A percentile compares a stretch with the other conserved stretches of the same genome.
Evolutionary conservation across 2,329 filamentous ascomycete genomes (phyloP).

Genomic region (Sphaceloma murrayae): DNA sequence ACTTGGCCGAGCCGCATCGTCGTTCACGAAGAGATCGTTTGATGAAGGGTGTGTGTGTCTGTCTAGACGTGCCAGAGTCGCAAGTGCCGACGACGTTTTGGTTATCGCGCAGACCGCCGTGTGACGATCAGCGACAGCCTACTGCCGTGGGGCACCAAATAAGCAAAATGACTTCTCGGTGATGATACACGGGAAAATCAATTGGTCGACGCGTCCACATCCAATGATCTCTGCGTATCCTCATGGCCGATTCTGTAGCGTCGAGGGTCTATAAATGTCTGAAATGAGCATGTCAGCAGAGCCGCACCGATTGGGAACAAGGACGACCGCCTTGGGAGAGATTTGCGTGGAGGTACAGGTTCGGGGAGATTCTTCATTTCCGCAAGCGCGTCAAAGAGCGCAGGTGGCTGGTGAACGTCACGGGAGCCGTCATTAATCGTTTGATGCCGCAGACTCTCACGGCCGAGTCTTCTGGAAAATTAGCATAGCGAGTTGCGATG

Average conservation of each 20-base stretch:
- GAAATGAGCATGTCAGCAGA: slow-evolving; percentile 1
- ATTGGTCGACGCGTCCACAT: slow-evolving; percentile 1
- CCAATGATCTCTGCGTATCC: slow-evolving; percentile 1
- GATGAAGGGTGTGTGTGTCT: too few relatives aligned
- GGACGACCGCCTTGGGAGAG: neutral
- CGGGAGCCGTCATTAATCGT: slow-evolving; percentile 2
- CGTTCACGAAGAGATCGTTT: too few relatives aligned
- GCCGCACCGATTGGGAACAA: slow-evolving; percentile 11
- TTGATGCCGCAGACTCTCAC: slow-evolving; percentile 5
- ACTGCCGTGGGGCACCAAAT: neutral
- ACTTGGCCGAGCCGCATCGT: slow-evolving; percentile 7
- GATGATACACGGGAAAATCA: too few relatives aligned
- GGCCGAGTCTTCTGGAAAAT: slow-evolving; percentile 14
- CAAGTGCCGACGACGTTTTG: too few relatives aligned
- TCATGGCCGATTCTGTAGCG: slow-evolving; percentile 2
- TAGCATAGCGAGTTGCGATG: slow-evolving; percentile 1
- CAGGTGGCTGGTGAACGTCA: slow-evolving; percentile 3
- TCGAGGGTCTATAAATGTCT: slow-evolving; percentile 10
- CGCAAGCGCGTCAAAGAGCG: slow-evolving; percentile 10
- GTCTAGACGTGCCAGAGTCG: too few relatives aligned
- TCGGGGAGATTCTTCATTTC: slow-evolving; percentile 14
- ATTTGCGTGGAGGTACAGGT: slow-evolving; percentile 7
- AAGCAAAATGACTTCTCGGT: too few relatives aligned
- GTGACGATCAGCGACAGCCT: too few relatives aligned
- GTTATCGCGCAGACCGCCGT: too few relatives aligned